Base-by-base conservation (phyloP, 1,284 basidiomycete species). In the Cryptococcus sp. region DNA sequence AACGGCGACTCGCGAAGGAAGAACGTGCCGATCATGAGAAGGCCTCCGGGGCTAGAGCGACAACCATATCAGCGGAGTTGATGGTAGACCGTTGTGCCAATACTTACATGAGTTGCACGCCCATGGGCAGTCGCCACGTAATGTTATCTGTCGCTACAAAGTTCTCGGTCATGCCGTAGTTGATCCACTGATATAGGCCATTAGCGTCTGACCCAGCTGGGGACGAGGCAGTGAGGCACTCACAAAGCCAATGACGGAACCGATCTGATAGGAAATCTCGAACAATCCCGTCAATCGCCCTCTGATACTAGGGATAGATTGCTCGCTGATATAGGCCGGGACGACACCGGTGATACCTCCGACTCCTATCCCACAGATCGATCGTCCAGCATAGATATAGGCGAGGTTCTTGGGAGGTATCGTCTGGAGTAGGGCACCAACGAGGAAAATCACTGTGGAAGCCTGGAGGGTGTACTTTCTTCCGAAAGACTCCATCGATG, bases 221-320 rank as follows among this genome's bases (percentile, higher is more conserved):
- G 59, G 31, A 75, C 73, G 61, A 20, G 13, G 27, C 40, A 68
- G 73, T 23, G 71, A 53, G 45, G 70, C 70, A 54, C 76, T 63
- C 22, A 75, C 53, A 65, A 82, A 82, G 3, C 81, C 78, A 27
- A 75, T 64, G 44, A 80, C 58, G 13, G 70, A 70, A n/a, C 72
- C 71, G 23, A 58, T 56, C 38, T 65, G 60, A 42, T 64, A 50
- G 47, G 75, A 73, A 27, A 82, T 68, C 57, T 84, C 82, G 67
- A 81, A 83, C 48, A 84, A 59, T 38, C 83, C 83, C 50, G 83
- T 79, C 7, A 83, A 71, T 47, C 81, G 77, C 38, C 83, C 83
- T 35, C 83, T 78, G 56, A 83, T 83, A 3, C 61, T 46, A 68
- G 71, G 50, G 69, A 76, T 53, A 71, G 67, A 50, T 31, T 68